These are phyloP conservation scores for Podaxis sp. DNA, from an alignment of 768 basidiomycete species.

Conservation along the genomic window DNA sequence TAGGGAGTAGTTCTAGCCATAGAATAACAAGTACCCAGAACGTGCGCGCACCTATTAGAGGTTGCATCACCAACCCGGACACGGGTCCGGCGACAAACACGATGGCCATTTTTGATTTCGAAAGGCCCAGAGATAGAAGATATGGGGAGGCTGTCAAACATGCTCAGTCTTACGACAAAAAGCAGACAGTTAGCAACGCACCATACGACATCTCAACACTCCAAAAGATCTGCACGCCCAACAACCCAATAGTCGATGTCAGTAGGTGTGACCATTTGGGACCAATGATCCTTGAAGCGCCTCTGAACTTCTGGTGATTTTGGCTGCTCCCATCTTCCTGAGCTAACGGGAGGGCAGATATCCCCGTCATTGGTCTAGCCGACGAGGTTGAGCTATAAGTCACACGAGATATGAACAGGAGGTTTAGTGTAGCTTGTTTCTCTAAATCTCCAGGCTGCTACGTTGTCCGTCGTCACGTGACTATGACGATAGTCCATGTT, in stretches of 20 bases:
- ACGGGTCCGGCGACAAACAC: constrained; percentile 93
- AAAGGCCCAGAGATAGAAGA: constrained; percentile 82
- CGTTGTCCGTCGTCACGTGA: constrained; percentile 7
- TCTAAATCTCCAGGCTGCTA: neutral
- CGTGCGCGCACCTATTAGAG: constrained; percentile 68
- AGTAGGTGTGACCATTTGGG: constrained; percentile 70
- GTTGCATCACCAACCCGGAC: constrained; percentile 89
- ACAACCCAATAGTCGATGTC: constrained; percentile 70
- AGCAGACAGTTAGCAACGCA: constrained; percentile 23
- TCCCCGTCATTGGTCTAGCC: constrained; percentile 47
- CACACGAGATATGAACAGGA: neutral
- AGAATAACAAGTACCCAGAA: neutral
- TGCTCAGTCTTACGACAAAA: neutral
- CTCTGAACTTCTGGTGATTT: constrained; percentile 40
- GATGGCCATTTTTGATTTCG: constrained; percentile 83
- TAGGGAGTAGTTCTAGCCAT: constrained; percentile 29
- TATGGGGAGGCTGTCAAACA: constrained; percentile 68
- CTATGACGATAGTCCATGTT: neutral
- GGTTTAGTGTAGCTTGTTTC: neutral
- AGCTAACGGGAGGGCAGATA: constrained; percentile 44
- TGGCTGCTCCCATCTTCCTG: constrained; percentile 38
- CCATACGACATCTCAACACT: constrained; percentile 95
- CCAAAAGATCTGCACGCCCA: constrained; percentile 91
- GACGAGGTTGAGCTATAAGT: neutral
- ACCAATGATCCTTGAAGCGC: constrained; percentile 61